Evolutionary conservation across 495 filamentous ascomycete species (phyloP).

Genomic region (Bacidia gigantensis): DNA sequence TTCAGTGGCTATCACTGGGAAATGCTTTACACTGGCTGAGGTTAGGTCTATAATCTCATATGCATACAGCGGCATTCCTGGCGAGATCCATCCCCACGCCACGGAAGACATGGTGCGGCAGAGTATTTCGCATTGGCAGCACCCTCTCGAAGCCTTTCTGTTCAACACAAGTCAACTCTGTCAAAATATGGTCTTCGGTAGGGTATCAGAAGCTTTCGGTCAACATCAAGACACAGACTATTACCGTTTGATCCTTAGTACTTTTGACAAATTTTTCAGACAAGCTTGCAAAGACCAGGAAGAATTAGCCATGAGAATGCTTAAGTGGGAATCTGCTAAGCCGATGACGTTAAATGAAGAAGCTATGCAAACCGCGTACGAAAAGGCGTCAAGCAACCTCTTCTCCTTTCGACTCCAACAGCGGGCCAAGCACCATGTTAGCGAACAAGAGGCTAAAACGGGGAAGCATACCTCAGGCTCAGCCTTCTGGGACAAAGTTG

Average conservation of each 20-base stretch:
- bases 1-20: neutral
- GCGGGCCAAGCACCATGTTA: neutral
- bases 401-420: conserved; percentile 6
- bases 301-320: neutral
- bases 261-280: conserved; percentile 22
- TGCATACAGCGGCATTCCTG: conserved; percentile 26
- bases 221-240: conserved; percentile 27
- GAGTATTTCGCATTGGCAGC: conserved; percentile 30
- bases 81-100: conserved; percentile 30
- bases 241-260: conserved; percentile 21
- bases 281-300: conserved; percentile 18
- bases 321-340: conserved; percentile 8
- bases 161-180: conserved; percentile 21
- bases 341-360: conserved; percentile 11
- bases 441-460: conserved; percentile 8
- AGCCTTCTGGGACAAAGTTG: conserved; percentile 6
- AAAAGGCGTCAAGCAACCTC: conserved; percentile 4
- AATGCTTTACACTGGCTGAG: conserved; percentile 22
- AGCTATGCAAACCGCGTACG: conserved; percentile 1
- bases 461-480: conserved; percentile 3
- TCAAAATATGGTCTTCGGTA: conserved; percentile 19
- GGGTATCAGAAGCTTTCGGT: conserved; percentile 20
- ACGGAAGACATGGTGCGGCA: conserved; percentile 28
- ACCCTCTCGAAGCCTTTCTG: conserved; percentile 23
- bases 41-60: conserved; percentile 27